A percentile compares a stretch with the other conserved stretches of the same genome.
phyloP scores from a whole-genome alignment of 306 rosid species.

The Herpetospermum pedunculosum region DNA sequence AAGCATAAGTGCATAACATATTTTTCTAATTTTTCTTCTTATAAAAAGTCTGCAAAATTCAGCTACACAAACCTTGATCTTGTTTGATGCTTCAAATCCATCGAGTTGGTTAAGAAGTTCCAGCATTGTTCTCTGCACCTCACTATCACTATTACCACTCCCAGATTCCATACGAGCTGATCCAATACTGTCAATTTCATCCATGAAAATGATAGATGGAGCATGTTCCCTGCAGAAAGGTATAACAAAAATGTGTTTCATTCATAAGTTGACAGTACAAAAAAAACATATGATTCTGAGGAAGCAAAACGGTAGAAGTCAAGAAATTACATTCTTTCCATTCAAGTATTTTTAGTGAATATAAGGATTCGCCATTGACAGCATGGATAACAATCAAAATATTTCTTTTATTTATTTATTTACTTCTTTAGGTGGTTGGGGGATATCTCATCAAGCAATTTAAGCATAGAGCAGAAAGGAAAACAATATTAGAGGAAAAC shows the following conservation, averaged over 20 bases:
- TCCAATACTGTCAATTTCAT: constrained; percentile 95
- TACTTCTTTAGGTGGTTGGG: background rate
- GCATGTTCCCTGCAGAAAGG: constrained; percentile 73
- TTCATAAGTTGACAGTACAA: background rate
- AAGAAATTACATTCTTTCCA: background rate
- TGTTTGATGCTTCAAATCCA: constrained; percentile 98
- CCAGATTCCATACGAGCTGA: constrained; percentile 99
- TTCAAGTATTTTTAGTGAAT: background rate
- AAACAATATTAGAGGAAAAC: background rate
- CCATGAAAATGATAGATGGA: constrained; percentile 96
- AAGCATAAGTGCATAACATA: background rate
- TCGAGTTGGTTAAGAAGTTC: constrained; percentile 98
- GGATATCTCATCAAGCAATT: background rate
- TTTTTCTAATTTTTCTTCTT: background rate
- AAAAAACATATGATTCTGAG: background rate
- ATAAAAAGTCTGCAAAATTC: background rate
- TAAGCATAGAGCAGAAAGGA: background rate
- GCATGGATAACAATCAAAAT: background rate
- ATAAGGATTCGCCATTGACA: background rate
- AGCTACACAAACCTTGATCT: constrained; percentile 58
- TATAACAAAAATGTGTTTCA: background rate
- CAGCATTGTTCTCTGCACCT: constrained; percentile 95
- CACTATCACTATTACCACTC: constrained; percentile 97
- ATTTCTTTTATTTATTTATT: background rate
- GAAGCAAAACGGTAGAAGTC: background rate